Percentiles rank a stretch among this genome's conserved stretches.
These are phyloP conservation scores for Ganoderma lingzhi DNA, from an alignment of 1,284 basidiomycete species.

Conservation along the genomic window DNA sequence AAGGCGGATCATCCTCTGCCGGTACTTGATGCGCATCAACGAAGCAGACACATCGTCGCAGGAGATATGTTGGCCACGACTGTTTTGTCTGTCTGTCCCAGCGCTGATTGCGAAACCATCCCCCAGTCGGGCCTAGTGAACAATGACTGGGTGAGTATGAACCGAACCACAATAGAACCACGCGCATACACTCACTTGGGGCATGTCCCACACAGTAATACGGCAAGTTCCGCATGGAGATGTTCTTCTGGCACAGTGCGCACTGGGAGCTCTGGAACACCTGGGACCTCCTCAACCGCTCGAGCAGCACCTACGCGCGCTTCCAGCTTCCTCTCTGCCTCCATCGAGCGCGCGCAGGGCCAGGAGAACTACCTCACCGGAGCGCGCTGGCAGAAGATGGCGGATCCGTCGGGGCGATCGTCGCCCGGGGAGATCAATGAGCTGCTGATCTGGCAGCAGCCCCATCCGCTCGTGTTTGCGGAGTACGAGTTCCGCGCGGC, in stretches of 20 bases:
- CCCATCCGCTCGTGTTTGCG: slow-evolving; percentile 65
- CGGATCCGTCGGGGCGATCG: slow-evolving; percentile 63
- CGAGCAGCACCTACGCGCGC: slow-evolving; percentile 50
- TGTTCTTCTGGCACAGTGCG: slow-evolving; percentile 65
- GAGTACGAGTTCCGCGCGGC: slow-evolving; percentile 62
- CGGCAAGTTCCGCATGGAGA: slow-evolving; percentile 69
- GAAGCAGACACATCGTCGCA: slow-evolving; percentile 67
- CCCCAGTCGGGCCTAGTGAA: slow-evolving; percentile 63
- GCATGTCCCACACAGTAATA: slow-evolving; percentile 37
- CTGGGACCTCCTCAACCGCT: slow-evolving; percentile 57
- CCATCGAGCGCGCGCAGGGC: slow-evolving; percentile 53
- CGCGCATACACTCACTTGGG: slow-evolving; percentile 11
- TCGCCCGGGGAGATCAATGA: slow-evolving; percentile 69
- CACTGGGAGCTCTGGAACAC: slow-evolving; percentile 71
- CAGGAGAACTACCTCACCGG: slow-evolving; percentile 60
- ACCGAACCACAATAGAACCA: neutral
- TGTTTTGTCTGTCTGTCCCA: neutral
- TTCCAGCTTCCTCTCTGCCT: slow-evolving; percentile 59
- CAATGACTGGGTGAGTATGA: slow-evolving; percentile 60
- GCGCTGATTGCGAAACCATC: slow-evolving; percentile 7
- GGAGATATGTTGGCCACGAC: slow-evolving; percentile 49
- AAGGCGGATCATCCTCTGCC: slow-evolving; percentile 60
- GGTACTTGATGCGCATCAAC: slow-evolving; percentile 66
- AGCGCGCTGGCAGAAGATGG: slow-evolving; percentile 71
- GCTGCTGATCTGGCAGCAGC: slow-evolving; percentile 68